These are phyloP conservation scores for Fusarium odoratissimum DNA, from an alignment of 2,329 filamentous ascomycete species.

Conservation along the genomic window DNA sequence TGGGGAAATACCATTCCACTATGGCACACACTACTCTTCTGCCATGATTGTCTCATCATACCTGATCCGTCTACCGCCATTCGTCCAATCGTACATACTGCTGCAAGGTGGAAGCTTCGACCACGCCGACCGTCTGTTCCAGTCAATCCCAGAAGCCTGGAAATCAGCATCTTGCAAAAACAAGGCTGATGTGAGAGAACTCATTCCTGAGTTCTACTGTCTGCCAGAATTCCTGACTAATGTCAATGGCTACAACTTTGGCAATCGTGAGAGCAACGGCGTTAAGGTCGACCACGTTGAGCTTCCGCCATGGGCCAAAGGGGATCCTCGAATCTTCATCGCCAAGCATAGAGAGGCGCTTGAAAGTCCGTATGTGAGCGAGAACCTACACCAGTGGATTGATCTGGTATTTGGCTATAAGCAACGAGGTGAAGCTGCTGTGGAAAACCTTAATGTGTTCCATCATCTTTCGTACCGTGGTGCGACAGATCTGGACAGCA, in stretches of 20 bases:
- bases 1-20: conserved; percentile 93
- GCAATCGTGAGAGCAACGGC: conserved; percentile 82
- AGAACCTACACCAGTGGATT: conserved; percentile 93
- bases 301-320: conserved; percentile 96
- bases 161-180: conserved; percentile 88
- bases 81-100: conserved; percentile 93
- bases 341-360: conserved; percentile 95
- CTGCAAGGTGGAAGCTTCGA: conserved; percentile 97
- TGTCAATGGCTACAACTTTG: conserved; percentile 94
- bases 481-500: conserved; percentile 90
- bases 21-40: conserved; percentile 98
- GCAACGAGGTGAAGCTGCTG: conserved; percentile 90
- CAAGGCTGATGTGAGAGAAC: conserved; percentile 92
- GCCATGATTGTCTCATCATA: conserved; percentile 99
- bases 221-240: conserved; percentile 96
- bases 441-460: conserved; percentile 94
- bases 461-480: conserved; percentile 96
- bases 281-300: conserved; percentile 85
- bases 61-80: conserved; percentile 92
- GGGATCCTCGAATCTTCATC: conserved; percentile 94
- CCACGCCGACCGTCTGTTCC: conserved; percentile 94
- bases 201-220: conserved; percentile 98
- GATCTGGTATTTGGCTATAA: conserved; percentile 95
- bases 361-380: conserved; percentile 91
- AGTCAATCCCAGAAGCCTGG: conserved; percentile 92